Conservation (phyloP, 2,329 filamentous ascomycete species). For the Nemania diffusa region DNA sequence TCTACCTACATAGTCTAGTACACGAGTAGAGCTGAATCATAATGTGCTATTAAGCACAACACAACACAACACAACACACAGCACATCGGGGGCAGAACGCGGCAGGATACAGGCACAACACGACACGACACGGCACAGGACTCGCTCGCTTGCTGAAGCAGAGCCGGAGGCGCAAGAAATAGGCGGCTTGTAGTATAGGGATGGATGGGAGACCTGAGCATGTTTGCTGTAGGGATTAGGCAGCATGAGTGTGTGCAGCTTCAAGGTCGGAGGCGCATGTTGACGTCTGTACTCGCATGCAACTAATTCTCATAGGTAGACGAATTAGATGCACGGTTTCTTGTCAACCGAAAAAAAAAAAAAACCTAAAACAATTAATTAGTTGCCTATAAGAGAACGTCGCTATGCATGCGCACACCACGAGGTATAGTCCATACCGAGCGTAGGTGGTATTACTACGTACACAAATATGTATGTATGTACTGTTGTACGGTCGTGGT, state of each 20-base stretch:
- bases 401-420: slow-evolving; percentile 9
- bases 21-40: not conserved
- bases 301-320: not conserved
- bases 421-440: not conserved
- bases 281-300: slow-evolving; percentile 36
- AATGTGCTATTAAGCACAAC: not conserved
- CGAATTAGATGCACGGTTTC: slow-evolving; percentile 30
- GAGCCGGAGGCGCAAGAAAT: slow-evolving; percentile 5
- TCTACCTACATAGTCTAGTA: slow-evolving; percentile 13
- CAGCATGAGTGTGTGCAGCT: slow-evolving; percentile 10
- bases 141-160: slow-evolving; percentile 26
- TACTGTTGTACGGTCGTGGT: not conserved
- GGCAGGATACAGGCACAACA: not conserved
- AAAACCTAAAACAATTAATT: too few relatives aligned
- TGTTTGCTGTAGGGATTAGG: slow-evolving; percentile 21
- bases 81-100: slow-evolving; percentile 13
- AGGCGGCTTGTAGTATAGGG: not conserved
- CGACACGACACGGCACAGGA: slow-evolving; percentile 4
- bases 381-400: not conserved
- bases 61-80: slow-evolving; percentile 12
- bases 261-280: slow-evolving; percentile 27
- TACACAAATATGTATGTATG: not conserved
- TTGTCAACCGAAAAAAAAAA: slow-evolving; percentile 16
- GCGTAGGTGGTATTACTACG: too few relatives aligned
- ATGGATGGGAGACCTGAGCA: slow-evolving; percentile 15